Evolutionary conservation across 2,329 filamentous ascomycete genomes (phyloP).

Genomic region (Colletotrichum sidae): DNA sequence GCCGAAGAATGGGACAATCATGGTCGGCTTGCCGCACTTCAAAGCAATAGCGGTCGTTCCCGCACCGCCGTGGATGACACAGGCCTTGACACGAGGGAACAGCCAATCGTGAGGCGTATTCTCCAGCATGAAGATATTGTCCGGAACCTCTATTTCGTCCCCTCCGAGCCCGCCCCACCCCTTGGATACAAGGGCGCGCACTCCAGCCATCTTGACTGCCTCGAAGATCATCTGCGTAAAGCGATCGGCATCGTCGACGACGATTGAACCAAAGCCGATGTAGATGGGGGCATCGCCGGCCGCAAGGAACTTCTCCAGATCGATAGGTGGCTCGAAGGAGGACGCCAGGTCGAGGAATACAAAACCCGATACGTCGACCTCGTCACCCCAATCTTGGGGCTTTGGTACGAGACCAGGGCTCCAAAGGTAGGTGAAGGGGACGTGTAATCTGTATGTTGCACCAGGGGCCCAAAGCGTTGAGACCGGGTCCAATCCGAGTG

Average conservation of each 20-base stretch:
- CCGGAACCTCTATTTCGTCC: conserved; percentile 61
- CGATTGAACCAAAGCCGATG: conserved; percentile 82
- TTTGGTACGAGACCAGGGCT: conserved; percentile 75
- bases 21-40: conserved; percentile 77
- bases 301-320: conserved; percentile 66
- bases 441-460: conserved; percentile 76
- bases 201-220: conserved; percentile 72
- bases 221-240: conserved; percentile 80
- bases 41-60: conserved; percentile 81
- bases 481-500: conserved; percentile 77
- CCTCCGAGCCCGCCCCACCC: conserved; percentile 80
- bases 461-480: conserved; percentile 83
- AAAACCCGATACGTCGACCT: conserved; percentile 82
- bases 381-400: conserved; percentile 74
- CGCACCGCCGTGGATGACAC: conserved; percentile 82
- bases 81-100: conserved; percentile 73
- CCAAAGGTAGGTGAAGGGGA: conserved; percentile 82
- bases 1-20: conserved; percentile 84
- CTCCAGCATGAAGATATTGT: conserved; percentile 77
- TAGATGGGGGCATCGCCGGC: conserved; percentile 73
- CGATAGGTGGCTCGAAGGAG: conserved; percentile 67
- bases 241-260: conserved; percentile 76
- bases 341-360: conserved; percentile 79
- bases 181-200: conserved; percentile 78
- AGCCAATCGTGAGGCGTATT: conserved; percentile 84